Percentiles rank a stretch among this genome's conserved stretches.
These are phyloP conservation scores for Diutina rugosa DNA, from an alignment of 1,139 yeast species.

Conservation along the genomic window DNA sequence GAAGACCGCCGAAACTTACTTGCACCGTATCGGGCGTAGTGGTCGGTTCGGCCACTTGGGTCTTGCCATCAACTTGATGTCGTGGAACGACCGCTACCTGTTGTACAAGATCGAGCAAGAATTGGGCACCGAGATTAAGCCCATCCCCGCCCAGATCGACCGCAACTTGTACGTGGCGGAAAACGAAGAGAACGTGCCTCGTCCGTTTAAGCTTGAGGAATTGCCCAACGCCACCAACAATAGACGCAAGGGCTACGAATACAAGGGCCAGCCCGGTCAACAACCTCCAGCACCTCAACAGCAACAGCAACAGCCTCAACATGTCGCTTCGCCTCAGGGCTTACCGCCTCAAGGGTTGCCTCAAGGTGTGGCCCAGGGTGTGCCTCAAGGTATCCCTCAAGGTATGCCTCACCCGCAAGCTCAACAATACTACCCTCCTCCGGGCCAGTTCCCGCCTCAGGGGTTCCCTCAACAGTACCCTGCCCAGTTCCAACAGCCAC, in stretches of 20 bases:
- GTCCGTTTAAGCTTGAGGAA: slow-evolving; percentile 71
- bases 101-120: slow-evolving; percentile 94
- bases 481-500: slow-evolving; percentile 8
- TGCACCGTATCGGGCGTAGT: slow-evolving; percentile 98
- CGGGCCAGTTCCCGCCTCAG: slow-evolving; percentile 7
- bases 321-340: neutral
- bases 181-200: slow-evolving; percentile 64
- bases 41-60: slow-evolving; percentile 99
- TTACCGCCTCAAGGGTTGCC: neutral
- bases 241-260: slow-evolving; percentile 20
- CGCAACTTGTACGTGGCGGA: slow-evolving; percentile 81
- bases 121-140: slow-evolving; percentile 93
- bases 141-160: slow-evolving; percentile 88
- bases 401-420: neutral
- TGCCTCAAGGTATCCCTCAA: slow-evolving; percentile 3
- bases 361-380: slow-evolving; percentile 1
- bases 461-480: slow-evolving; percentile 12
- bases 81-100: slow-evolving; percentile 93
- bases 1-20: slow-evolving; percentile 91
- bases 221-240: slow-evolving; percentile 30
- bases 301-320: slow-evolving; percentile 9
- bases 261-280: slow-evolving; percentile 34
- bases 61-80: slow-evolving; percentile 89
- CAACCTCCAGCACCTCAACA: neutral
- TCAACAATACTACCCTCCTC: slow-evolving; percentile 6